Base-by-base conservation (phyloP, 129 eudicot species). In the Cynara cardunculus region DNA sequence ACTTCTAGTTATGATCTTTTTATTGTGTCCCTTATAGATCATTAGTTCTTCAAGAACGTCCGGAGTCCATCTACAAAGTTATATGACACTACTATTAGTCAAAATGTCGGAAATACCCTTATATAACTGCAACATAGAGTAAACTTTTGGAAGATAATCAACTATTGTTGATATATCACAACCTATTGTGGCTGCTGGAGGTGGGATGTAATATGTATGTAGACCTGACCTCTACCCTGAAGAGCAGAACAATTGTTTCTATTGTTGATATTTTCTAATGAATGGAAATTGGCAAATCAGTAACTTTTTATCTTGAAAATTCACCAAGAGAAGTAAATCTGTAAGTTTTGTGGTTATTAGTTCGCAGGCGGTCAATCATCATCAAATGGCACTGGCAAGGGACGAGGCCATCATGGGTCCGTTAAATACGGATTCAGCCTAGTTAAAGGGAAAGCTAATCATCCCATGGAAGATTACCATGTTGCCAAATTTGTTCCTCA, bases 401-500 rank as follows among this genome's bases (percentile, higher is more conserved):
- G 97, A 76, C 85, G 92, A 85, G 91, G 96, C 84, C 79, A 31
- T 61, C 91, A 84, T 18, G 89, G 96, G 44, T 76, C 87, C 35
- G 82, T 86, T 30, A 94, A 88, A 75, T 90, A 79, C 82, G 98
- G 98, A 76, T 93, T 84, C 84, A 87, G 85, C 78, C 80, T 93
- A 14, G 89, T 89, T 64, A 93, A 93, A 79, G 98, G 98, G 62
- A 93, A 93, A 77, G 96, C 98, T 49, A 91, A 82, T 88, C 98
- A 93, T 85, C 96, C 98, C 2, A 93, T 93, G 98, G 98, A 93
- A 82, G 98, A 91, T 86, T 93, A 84, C 87, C 94, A 90, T 86
- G 96, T 93, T 72, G 91, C 98, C 70, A 91, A 90, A 82, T 91
- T 93, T 82, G 80, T 84, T 25, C 78, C 77, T 41, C 30, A 80